Conservation (phyloP, 768 basidiomycete genomes). For the Dendrothele bispora region DNA sequence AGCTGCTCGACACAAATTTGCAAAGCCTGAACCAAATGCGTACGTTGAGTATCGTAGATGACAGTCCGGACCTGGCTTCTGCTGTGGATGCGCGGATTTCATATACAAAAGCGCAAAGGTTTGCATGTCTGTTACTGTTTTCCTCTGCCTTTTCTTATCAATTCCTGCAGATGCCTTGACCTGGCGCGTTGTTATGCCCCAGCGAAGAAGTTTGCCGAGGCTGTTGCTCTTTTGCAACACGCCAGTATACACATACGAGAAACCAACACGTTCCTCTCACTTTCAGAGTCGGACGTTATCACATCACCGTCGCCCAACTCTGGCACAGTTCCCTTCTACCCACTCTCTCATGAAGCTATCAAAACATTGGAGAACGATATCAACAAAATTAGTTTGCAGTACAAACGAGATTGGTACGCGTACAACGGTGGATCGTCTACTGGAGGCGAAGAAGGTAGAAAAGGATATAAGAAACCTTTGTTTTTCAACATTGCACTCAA, state of each 20-base stretch:
- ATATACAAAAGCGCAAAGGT: constrained; percentile 77
- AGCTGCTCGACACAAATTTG: constrained; percentile 81
- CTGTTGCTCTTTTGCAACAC: constrained; percentile 69
- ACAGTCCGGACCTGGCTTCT: constrained; percentile 78
- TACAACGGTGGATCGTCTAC: constrained; percentile 66
- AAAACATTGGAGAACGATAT: constrained; percentile 55
- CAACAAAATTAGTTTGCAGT: constrained; percentile 41
- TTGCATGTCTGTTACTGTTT: constrained; percentile 18
- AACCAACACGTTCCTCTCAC: constrained; percentile 51
- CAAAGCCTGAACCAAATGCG: constrained; percentile 87
- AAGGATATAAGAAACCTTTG: constrained; percentile 73
- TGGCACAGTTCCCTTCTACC: constrained; percentile 50
- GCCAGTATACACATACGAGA: constrained; percentile 76
- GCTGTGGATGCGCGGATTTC: constrained; percentile 76
- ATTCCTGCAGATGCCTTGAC: constrained; percentile 58
- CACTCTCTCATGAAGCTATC: constrained; percentile 43
- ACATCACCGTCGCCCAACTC: constrained; percentile 35
- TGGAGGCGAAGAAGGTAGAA: constrained; percentile 29
- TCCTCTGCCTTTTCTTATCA: constrained; percentile 2
- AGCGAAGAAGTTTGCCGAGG: constrained; percentile 70
- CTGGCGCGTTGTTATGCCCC: constrained; percentile 75
- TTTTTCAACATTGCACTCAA: constrained; percentile 96
- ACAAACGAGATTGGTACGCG: constrained; percentile 79
- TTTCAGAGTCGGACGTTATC: constrained; percentile 48
- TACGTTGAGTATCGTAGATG: constrained; percentile 81